Conservation (phyloP, 2,329 filamentous ascomycete species). For the Aspergillus sp. region DNA sequence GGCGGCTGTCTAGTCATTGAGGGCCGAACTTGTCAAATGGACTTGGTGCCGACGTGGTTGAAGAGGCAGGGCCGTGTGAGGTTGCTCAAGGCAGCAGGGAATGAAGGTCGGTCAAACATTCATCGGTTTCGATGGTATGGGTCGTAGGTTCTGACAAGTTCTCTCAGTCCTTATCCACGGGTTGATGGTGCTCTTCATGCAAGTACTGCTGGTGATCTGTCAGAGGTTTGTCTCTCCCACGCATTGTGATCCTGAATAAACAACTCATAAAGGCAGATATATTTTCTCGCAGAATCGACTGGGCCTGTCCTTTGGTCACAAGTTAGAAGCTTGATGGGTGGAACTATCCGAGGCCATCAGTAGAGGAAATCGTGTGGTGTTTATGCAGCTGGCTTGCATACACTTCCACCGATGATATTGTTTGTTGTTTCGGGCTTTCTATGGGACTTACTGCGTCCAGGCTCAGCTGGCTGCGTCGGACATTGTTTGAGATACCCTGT, state of each 20-base stretch:
- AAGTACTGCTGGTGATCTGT: conserved; percentile 15
- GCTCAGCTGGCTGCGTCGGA: not conserved
- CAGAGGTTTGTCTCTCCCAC: conserved; percentile 8
- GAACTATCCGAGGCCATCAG: not conserved
- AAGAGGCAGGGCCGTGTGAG: conserved; percentile 20
- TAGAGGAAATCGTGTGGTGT: not conserved
- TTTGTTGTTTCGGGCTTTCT: not conserved
- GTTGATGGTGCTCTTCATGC: conserved; percentile 16
- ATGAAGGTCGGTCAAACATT: conserved; percentile 31
- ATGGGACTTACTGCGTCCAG: not conserved
- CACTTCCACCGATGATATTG: not conserved
- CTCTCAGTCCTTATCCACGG: conserved; percentile 16
- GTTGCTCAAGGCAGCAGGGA: conserved; percentile 17
- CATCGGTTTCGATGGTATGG: not conserved
- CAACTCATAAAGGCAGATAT: not conserved
- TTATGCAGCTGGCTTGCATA: not conserved
- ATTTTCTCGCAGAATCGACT: not conserved
- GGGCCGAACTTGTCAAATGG: conserved; percentile 34
- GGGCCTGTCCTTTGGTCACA: not conserved
- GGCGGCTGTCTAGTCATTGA: conserved; percentile 41
- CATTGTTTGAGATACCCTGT: not conserved
- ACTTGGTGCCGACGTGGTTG: conserved; percentile 31
- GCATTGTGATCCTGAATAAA: not conserved
- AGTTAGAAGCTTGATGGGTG: not conserved
- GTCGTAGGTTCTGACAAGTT: not conserved